Percentiles rank a stretch among this genome's conserved stretches.
These are phyloP conservation scores for Mycena pura DNA, from an alignment of 768 basidiomycete species.

Conservation along the genomic window DNA sequence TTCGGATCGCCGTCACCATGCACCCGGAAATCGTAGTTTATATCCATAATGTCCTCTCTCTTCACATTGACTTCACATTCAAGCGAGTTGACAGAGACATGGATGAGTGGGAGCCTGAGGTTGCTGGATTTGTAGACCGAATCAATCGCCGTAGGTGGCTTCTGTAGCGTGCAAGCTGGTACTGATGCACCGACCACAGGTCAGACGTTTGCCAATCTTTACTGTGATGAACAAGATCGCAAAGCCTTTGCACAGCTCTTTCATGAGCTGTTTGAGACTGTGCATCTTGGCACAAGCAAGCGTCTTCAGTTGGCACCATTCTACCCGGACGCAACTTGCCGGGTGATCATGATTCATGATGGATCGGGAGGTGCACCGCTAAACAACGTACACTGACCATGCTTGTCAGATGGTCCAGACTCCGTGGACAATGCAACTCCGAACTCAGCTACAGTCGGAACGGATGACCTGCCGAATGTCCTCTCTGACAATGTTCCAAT, in stretches of 20 bases:
- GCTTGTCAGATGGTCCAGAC: too few relatives aligned
- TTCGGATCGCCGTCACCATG: slow-evolving; percentile 3
- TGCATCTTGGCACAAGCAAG: slow-evolving; percentile 17
- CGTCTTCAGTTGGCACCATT: slow-evolving; percentile 20
- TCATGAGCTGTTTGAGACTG: slow-evolving; percentile 17
- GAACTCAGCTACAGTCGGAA: too few relatives aligned
- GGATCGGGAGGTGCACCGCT: slow-evolving; percentile 16
- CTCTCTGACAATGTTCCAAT: too few relatives aligned
- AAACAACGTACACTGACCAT: too few relatives aligned
- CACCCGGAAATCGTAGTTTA: not conserved
- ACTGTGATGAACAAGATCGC: slow-evolving; percentile 23
- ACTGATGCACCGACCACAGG: slow-evolving; percentile 14
- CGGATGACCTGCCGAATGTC: too few relatives aligned
- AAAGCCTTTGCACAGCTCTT: slow-evolving; percentile 26
- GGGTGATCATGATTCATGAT: slow-evolving; percentile 1
- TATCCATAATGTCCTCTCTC: slow-evolving; percentile 16
- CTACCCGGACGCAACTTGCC: slow-evolving; percentile 14
- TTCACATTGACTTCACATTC: slow-evolving; percentile 29
- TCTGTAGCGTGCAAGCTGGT: not conserved
- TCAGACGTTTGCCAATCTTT: slow-evolving; percentile 22
- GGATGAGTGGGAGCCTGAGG: slow-evolving; percentile 33
- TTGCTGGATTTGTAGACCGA: slow-evolving; percentile 16
- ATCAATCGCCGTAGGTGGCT: slow-evolving; percentile 16
- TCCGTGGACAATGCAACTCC: too few relatives aligned
- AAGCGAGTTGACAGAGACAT: slow-evolving; percentile 25